Percentiles rank a stretch among this genome's conserved stretches.
Conservation (phyloP, 2,329 filamentous ascomycete species). For the Aspergillus costaricaensis region DNA sequence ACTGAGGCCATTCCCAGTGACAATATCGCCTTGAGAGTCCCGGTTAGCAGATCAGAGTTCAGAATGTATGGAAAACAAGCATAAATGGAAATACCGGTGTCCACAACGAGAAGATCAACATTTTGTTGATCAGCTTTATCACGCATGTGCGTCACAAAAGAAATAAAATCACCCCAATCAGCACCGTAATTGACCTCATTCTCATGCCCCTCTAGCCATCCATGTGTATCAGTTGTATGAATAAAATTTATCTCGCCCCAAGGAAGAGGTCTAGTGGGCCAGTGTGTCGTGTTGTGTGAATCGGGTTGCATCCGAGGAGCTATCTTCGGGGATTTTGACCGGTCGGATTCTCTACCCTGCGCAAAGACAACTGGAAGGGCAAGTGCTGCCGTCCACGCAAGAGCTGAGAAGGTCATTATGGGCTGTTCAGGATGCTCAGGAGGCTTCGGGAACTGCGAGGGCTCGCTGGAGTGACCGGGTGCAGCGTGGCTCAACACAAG, state of each 20-base stretch:
- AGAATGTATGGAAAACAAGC: too few relatives aligned
- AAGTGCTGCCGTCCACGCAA: not conserved
- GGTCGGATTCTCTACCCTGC: not conserved
- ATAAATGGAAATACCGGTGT: not conserved
- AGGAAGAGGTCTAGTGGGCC: not conserved
- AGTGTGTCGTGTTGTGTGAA: not conserved
- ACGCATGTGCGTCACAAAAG: conserved; percentile 5
- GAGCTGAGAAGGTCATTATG: too few relatives aligned
- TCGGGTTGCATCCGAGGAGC: not conserved
- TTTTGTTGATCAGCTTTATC: not conserved
- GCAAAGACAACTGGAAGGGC: not conserved
- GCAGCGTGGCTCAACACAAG: too few relatives aligned
- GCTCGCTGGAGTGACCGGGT: too few relatives aligned
- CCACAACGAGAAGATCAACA: conserved; percentile 5
- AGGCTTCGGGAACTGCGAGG: too few relatives aligned
- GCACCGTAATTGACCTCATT: conserved; percentile 6
- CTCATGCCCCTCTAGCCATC: not conserved
- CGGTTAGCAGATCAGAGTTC: too few relatives aligned
- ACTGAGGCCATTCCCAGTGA: conserved; percentile 2
- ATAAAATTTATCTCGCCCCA: conserved; percentile 4
- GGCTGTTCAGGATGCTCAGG: too few relatives aligned
- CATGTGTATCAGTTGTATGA: conserved; percentile 6
- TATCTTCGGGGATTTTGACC: not conserved
- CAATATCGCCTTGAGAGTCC: not conserved
- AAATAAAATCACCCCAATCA: conserved; percentile 1